A percentile compares a stretch with the other conserved stretches of the same genome.
Evolutionary conservation across 257 asterid species (phyloP).

Genomic region (Oldenlandia corymbosa): DNA sequence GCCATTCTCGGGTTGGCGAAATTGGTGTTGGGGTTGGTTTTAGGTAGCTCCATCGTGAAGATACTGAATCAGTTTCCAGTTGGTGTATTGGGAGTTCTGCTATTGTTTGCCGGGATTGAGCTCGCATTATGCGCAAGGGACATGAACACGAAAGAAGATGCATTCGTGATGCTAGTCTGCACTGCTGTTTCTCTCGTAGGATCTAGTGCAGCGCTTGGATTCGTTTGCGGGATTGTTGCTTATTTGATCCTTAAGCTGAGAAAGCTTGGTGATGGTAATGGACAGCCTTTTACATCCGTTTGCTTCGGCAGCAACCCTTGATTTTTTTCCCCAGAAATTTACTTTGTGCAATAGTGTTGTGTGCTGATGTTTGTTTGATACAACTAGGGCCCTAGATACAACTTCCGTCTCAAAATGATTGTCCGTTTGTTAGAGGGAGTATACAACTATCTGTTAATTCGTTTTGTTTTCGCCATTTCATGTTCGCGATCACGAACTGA

Average conservation of each 20-base stretch:
- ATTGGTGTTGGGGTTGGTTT: conserved; percentile 46
- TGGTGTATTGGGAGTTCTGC: conserved; percentile 57
- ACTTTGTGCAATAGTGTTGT: background rate
- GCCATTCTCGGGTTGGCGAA: conserved; percentile 69
- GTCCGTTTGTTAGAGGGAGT: no score
- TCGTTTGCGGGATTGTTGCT: conserved; percentile 59
- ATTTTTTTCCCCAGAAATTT: background rate
- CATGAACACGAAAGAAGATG: conserved; percentile 49
- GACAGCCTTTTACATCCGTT: conserved; percentile 19
- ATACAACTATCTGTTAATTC: background rate
- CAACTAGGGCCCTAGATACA: no score
- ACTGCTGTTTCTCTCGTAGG: conserved; percentile 62
- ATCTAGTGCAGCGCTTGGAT: conserved; percentile 74
- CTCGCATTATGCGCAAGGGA: conserved; percentile 60
- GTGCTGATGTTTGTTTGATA: background rate
- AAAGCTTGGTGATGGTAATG: conserved; percentile 24
- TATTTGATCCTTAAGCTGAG: conserved; percentile 50
- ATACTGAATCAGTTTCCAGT: conserved; percentile 59
- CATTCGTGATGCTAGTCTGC: conserved; percentile 61
- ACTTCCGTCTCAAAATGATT: no score
- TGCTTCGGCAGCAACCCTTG: conserved; percentile 28
- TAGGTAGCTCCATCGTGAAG: conserved; percentile 62
- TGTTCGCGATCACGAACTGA: background rate
- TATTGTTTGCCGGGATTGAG: conserved; percentile 75
- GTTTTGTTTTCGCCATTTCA: background rate